Evolutionary conservation across 345 rosid genomes (phyloP), one percentile per base, ranked within the genome.

Genomic region (Sonneratia alba): DNA sequence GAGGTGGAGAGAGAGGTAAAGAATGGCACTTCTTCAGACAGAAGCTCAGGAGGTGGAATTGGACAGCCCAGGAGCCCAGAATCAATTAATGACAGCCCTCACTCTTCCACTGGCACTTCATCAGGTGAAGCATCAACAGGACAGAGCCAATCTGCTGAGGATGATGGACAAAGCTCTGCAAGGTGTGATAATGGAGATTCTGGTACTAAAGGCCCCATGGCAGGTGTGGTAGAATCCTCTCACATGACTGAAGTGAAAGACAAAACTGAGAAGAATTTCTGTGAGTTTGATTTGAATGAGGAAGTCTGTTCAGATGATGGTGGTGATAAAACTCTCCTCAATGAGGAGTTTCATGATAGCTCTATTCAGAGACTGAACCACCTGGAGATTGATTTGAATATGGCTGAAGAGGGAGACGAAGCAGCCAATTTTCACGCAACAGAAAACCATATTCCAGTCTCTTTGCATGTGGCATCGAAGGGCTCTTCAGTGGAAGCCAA

Each of bases 1-100:
- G 97, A 91, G 82, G 97, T 92, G 53, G 97, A 88, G 74, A 87
- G 89, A 81, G 97, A 91, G 75, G 93, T 88, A 37, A 76, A 75
- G 57, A 89, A 88, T 73, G 82, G 86, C 78, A 87, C 96, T 7
- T 77, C 83, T 75, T 87, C 91, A 0, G 93, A 80, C 66, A 89
- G 86, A 77, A 73, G 70, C 32, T 81, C 84, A 7, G 82, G 65
- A 67, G 85, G 78, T 86, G 85, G 80, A 78, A 76, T 78, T 5
- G 51, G 75, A 74, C 83, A 77, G 72, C 81, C 86, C 55, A 80
- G 66, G 73, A 81, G 87, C 73, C 85, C 84, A 67, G 87, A 81
- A 65, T 89, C 89, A 24, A 42, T 70, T 24, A 82, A 81, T 70
- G 82, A 67, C 66, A 80, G 82, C 43, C 71, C 73, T 43, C 75